A percentile compares a stretch with the other conserved stretches of the same genome.
phyloP scores from a whole-genome alignment of 306 rosid species.

The Ochetophila trinervis region DNA sequence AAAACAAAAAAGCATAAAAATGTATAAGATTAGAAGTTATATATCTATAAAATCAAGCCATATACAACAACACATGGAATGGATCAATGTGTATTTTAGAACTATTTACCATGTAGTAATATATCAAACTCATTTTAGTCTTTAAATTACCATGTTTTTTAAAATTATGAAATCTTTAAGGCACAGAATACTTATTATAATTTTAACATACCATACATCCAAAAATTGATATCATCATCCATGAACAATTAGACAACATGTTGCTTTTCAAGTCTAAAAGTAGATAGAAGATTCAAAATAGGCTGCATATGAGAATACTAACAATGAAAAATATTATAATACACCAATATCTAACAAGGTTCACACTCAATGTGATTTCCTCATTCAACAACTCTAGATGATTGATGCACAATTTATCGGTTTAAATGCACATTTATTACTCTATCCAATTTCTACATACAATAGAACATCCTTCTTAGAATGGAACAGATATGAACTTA shows the following conservation, averaged over 20 bases:
- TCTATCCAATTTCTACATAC: constrained; percentile 45
- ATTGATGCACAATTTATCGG: constrained; percentile 27
- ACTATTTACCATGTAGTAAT: neutral
- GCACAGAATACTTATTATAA: too few species aligned
- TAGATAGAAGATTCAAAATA: neutral
- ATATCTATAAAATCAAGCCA: neutral
- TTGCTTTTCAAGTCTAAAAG: neutral
- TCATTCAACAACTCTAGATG: constrained; percentile 22
- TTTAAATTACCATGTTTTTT: neutral
- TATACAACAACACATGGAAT: constrained; percentile 2
- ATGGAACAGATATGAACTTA: constrained; percentile 43
- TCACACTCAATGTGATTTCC: constrained; percentile 33
- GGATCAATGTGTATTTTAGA: too few species aligned
- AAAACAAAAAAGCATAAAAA: constrained; percentile 20
- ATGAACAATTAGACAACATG: neutral
- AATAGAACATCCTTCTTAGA: constrained; percentile 39
- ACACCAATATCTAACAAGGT: neutral
- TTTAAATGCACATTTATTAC: constrained; percentile 36
- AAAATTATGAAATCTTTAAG: constrained; percentile 3
- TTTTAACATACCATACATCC: too few species aligned
- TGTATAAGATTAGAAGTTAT: constrained; percentile 17
- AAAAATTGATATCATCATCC: too few species aligned
- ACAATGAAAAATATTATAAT: neutral
- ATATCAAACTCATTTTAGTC: neutral
- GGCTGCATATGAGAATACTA: neutral